Conservation (phyloP, 257 asterid species). For the Solanum medicagineum region DNA sequence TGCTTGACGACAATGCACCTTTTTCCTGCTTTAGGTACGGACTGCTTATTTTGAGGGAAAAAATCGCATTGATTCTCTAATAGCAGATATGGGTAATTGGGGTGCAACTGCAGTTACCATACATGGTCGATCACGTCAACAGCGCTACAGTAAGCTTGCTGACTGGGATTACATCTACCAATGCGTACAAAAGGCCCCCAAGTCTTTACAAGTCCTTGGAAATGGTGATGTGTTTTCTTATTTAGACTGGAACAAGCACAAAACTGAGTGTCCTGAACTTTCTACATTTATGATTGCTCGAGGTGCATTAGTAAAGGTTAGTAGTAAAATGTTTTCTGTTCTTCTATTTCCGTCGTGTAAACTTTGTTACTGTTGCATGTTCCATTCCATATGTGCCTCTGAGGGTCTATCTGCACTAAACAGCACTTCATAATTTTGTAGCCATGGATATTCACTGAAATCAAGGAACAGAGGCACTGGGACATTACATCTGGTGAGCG, state of each 20-base stretch:
- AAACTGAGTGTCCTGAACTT: conserved; percentile 70
- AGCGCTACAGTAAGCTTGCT: conserved; percentile 86
- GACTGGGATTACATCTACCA: conserved; percentile 78
- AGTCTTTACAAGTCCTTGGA: conserved; percentile 70
- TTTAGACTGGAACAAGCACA: conserved; percentile 79
- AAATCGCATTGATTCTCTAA: conserved; percentile 76
- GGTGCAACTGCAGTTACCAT: conserved; percentile 82
- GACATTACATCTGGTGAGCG: conserved; percentile 86
- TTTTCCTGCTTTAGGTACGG: conserved; percentile 55
- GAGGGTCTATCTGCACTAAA: neutral
- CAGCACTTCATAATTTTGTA: conserved; percentile 18
- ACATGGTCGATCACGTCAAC: conserved; percentile 97
- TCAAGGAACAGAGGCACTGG: conserved; percentile 98
- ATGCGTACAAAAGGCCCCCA: conserved; percentile 57
- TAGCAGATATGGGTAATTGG: conserved; percentile 74
- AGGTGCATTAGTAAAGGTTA: conserved; percentile 84
- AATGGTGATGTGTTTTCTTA: conserved; percentile 88
- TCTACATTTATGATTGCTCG: conserved; percentile 89
- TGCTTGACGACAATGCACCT: neutral
- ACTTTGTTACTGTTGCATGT: neutral
- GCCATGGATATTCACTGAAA: conserved; percentile 98
- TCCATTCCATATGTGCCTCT: neutral
- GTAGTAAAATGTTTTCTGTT: conserved; percentile 2
- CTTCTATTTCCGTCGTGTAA: neutral
- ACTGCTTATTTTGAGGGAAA: conserved; percentile 93